phyloP scores from a whole-genome alignment of 257 asterid species.

The Capsicum rhomboideum region DNA sequence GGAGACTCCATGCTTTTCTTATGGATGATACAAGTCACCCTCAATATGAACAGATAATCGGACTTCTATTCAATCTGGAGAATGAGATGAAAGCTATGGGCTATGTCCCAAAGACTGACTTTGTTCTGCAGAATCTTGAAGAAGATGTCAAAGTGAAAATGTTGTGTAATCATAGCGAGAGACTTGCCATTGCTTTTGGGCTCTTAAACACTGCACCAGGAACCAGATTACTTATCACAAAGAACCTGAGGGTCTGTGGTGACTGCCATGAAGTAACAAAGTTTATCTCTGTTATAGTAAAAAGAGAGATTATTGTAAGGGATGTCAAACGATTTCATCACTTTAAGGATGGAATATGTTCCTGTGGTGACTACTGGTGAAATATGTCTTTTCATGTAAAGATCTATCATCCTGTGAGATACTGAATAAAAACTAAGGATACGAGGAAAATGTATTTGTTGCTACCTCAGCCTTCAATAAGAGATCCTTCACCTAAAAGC shows the following conservation, averaged over 20 bases:
- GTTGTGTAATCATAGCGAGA: slow-evolving; percentile 54
- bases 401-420: background rate
- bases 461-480: background rate
- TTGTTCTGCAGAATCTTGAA: slow-evolving; percentile 42
- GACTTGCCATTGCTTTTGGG: slow-evolving; percentile 61
- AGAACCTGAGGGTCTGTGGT: slow-evolving; percentile 62
- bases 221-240: slow-evolving; percentile 40
- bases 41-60: slow-evolving; percentile 29
- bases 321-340: slow-evolving; percentile 53
- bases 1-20: slow-evolving; percentile 49
- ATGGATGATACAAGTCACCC: slow-evolving; percentile 59
- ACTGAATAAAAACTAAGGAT: background rate
- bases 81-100: slow-evolving; percentile 46
- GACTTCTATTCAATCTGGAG: slow-evolving; percentile 40
- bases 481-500: background rate
- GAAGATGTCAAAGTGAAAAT: slow-evolving; percentile 45
- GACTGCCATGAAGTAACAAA: slow-evolving; percentile 47
- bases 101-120: slow-evolving; percentile 39
- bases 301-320: slow-evolving; percentile 32
- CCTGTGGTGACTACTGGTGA: slow-evolving; percentile 57
- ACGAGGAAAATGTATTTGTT: background rate
- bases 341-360: slow-evolving; percentile 51
- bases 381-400: background rate
- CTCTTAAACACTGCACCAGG: slow-evolving; percentile 40
- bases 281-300: slow-evolving; percentile 23